Conservation (phyloP, 1,284 basidiomycete species). For the Ceratobasidium sp. region DNA sequence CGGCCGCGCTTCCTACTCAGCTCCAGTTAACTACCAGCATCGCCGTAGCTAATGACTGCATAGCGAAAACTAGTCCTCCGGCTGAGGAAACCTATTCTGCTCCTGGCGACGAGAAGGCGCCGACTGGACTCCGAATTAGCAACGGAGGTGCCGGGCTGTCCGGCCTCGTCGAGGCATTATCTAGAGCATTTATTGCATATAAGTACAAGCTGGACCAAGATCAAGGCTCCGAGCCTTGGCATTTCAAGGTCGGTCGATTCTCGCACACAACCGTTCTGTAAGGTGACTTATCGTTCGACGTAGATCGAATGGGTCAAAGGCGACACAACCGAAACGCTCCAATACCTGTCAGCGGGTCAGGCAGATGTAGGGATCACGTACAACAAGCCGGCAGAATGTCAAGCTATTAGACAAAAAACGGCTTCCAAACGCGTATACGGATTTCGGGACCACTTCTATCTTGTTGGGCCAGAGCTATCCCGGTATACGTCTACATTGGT, state of each 20-base stretch:
- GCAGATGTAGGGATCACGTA: slow-evolving; percentile 60
- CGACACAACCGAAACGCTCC: slow-evolving; percentile 58
- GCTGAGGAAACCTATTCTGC: too few relatives aligned
- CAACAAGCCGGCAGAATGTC: slow-evolving; percentile 56
- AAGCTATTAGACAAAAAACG: slow-evolving; percentile 46
- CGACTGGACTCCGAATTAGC: slow-evolving; percentile 53
- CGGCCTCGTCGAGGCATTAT: slow-evolving; percentile 56
- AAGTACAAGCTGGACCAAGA: slow-evolving; percentile 46
- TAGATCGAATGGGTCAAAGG: slow-evolving; percentile 60
- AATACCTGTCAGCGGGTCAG: slow-evolving; percentile 49
- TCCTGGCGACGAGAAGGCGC: too few relatives aligned
- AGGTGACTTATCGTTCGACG: background rate
- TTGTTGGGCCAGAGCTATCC: slow-evolving; percentile 48
- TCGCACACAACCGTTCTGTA: background rate
- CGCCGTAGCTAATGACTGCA: too few relatives aligned
- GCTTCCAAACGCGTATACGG: slow-evolving; percentile 51
- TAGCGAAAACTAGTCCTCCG: too few relatives aligned
- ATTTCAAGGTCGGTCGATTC: slow-evolving; percentile 51
- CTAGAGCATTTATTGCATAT: slow-evolving; percentile 55
- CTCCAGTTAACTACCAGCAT: too few relatives aligned
- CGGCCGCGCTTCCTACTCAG: too few relatives aligned
- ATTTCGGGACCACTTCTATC: slow-evolving; percentile 56
- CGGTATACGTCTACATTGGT: background rate
- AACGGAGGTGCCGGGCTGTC: slow-evolving; percentile 60
- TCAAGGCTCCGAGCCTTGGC: slow-evolving; percentile 49